Evolutionary conservation across 2,329 filamentous ascomycete species (phyloP), one percentile per base, ranked within the genome.

Genomic region (Talaromyces marneffei): DNA sequence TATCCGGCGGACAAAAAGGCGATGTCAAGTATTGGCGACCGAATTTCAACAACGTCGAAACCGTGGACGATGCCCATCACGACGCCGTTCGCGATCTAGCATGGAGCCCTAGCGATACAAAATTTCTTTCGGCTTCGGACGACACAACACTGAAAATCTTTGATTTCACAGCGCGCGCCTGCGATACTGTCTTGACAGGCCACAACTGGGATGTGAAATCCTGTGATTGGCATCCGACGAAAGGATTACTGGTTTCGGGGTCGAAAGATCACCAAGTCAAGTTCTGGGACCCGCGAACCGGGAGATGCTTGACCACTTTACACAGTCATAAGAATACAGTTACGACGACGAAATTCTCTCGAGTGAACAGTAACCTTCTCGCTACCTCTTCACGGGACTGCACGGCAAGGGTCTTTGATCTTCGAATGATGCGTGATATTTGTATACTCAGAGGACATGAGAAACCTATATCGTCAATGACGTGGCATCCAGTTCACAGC

Each of bases 1-100:
- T 99, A 59, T 97, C 94, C 7, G 92, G 91, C 58, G 94, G 97
- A 72, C 92, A 97, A 74, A 92, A 94, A 68, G 94, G 94, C 61
- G 84, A 94, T 65, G 88, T 99, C 77, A 97, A 97, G 78, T 99
- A 99, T 78, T 97, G 93, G 91, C 92, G 97, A 75, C 91, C 93
- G 33, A 99, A 97, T 74, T 97, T 99, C 79, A 97, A 99, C 82
- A 97, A 97, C 70, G 92, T 97, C 63, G 91, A 97, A 75, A 92
- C 91, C 58, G 91, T 99, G 59, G 76, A 78, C 59, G 87, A 92
- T 71, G 94, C 92, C 6, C 94, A 97, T 72, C 85, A 86, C 54
- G 92, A 97, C 71, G 89, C 93, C 4, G 90, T 99, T 64, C 83
- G 94, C 68, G 94, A 97, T 70, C 80, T 99, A 40, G 89, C 93